These are phyloP conservation scores for Mycena kentingensis DNA, from an alignment of 768 basidiomycete species.

Conservation along the genomic window DNA sequence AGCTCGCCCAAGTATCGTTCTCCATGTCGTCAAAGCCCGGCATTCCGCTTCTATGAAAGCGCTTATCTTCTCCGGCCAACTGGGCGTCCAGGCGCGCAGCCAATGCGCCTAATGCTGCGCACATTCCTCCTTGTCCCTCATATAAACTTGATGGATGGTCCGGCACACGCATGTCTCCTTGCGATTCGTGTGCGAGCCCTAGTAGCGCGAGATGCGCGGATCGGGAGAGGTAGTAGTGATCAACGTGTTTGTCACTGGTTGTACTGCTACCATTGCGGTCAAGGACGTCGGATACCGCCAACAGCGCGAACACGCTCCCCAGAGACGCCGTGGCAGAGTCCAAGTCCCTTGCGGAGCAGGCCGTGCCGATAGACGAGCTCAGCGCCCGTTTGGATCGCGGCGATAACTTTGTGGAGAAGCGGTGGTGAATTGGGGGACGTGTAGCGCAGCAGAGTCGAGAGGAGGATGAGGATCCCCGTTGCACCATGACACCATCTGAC, in stretches of 20 bases:
- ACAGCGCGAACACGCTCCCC: slow-evolving; percentile 56
- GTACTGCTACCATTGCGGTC: slow-evolving; percentile 25
- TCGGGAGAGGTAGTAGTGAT: slow-evolving; percentile 34
- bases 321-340: slow-evolving; percentile 59
- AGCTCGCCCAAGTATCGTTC: slow-evolving; percentile 15
- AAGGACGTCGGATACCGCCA: slow-evolving; percentile 49
- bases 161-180: slow-evolving; percentile 46
- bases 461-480: slow-evolving; percentile 48
- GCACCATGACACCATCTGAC: slow-evolving; percentile 64
- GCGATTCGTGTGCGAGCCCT: slow-evolving; percentile 36
- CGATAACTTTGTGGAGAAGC: slow-evolving; percentile 30
- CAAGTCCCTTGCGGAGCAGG: slow-evolving; percentile 57
- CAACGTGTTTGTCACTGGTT: not conserved
- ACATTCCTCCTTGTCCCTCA: slow-evolving; percentile 61
- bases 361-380: slow-evolving; percentile 49
- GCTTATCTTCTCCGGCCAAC: slow-evolving; percentile 13
- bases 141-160: slow-evolving; percentile 60
- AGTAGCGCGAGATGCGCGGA: slow-evolving; percentile 53
- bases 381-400: slow-evolving; percentile 42
- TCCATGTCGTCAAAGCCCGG: slow-evolving; percentile 45
- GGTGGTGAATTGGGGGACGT: slow-evolving; percentile 26
- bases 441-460: slow-evolving; percentile 43
- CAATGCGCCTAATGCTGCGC: slow-evolving; percentile 56
- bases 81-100: slow-evolving; percentile 32
- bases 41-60: slow-evolving; percentile 33